Evolutionary conservation across 169 alveolate species (phyloP), one percentile per base, ranked within the genome.

Genomic region (Plasmodium knowlesi): DNA sequence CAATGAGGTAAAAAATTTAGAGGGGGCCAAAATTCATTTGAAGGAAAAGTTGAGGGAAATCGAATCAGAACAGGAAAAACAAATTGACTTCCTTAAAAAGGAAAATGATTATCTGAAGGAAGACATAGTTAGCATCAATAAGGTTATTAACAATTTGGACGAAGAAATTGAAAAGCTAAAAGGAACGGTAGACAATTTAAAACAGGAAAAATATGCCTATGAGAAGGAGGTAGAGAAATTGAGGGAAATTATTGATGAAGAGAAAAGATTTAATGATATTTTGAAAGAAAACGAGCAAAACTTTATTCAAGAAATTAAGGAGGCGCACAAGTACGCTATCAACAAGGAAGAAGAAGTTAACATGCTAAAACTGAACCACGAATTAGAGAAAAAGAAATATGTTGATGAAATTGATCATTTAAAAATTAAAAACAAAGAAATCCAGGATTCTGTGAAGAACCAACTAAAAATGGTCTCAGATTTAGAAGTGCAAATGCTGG

Each of bases 301-400:
- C 74, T 91, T 82, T 82, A 82, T 91, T 50, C 73, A 82, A 71
- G 95, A 91, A 82, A 91, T 91, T 46, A 91, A 91, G 46, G 95
- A 91, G 61, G 95, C 95, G 71, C 95, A 91, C 53, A 70, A 57
- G 83, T 91, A 91, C 61, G 95, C 95, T 74, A 82, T 91, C 12
- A 81, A 50, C 53, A 91, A 91, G 32, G 92, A 91, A 28, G 92
- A 82, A 71, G 92, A 91, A 91, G 30, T 91, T 34, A 91, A 67
- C 39, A 4, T 91, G 1, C 74, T 82, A 25, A 54, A 53, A 34
- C n/a, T 72, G 74, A 50, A 70, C 83, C 39, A 72, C 83, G 92
- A 91, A 72, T 32, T 82, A 30, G 92, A 91, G 8, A 57, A 91
- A 30, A 82, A 71, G 39, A 91, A 91, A 43, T 76, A 91, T 9